phyloP scores from a whole-genome alignment of 2,329 filamentous ascomycete genomes.

The Hymenoscyphus linearis region DNA sequence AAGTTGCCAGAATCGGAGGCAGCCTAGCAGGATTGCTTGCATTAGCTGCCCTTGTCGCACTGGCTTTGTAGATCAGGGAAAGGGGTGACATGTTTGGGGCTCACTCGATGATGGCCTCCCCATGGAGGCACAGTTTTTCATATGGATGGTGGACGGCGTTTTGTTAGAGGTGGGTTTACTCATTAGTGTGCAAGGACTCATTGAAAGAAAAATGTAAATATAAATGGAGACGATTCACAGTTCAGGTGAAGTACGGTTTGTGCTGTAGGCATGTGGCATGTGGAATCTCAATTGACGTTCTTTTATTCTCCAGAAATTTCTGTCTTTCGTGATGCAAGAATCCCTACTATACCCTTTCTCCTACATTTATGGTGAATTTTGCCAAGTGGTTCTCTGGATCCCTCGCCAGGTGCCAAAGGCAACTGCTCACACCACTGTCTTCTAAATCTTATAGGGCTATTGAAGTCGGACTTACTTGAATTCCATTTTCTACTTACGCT shows the following conservation, averaged over 20 bases:
- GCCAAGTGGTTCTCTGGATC: background rate
- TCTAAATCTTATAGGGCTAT: background rate
- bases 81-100: background rate
- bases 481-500: background rate
- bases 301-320: background rate
- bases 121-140: background rate
- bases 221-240: background rate
- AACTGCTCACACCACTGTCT: background rate
- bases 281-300: background rate
- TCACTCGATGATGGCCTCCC: background rate
- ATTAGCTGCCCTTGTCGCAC: slow-evolving; percentile 3
- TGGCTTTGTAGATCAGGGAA: slow-evolving; percentile 1
- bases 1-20: background rate
- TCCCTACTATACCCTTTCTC: background rate
- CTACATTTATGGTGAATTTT: background rate
- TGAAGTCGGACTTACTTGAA: background rate
- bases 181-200: background rate
- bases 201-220: background rate
- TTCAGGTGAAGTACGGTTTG: background rate
- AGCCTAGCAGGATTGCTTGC: slow-evolving; percentile 5
- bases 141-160: background rate
- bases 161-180: background rate
- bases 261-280: background rate
- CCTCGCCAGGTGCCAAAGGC: background rate
- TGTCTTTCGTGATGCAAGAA: background rate